Conservation (phyloP, 2,329 filamentous ascomycete genomes). For the Aspergillus neotritici region DNA sequence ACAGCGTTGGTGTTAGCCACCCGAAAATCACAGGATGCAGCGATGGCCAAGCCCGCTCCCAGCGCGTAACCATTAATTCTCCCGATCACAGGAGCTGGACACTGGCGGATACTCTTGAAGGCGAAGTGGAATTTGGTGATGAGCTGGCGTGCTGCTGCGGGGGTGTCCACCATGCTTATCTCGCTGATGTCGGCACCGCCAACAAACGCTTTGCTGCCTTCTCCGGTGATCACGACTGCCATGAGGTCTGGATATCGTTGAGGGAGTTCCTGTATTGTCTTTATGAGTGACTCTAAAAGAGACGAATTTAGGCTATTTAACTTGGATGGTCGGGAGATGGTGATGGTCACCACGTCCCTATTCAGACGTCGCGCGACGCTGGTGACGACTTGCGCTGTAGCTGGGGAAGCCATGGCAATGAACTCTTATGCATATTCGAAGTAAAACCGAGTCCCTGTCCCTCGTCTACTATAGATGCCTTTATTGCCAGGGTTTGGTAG, state of each 20-base stretch:
- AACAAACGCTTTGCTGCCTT: slow-evolving; percentile 83
- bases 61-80: slow-evolving; percentile 34
- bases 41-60: slow-evolving; percentile 34
- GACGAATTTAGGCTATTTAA: slow-evolving; percentile 23
- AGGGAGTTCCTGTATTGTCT: slow-evolving; percentile 11
- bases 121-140: slow-evolving; percentile 30
- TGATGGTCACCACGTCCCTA: slow-evolving; percentile 20
- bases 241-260: slow-evolving; percentile 13
- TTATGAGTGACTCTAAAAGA: slow-evolving; percentile 16
- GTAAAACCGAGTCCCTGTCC: too few species aligned
- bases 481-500: too few species aligned
- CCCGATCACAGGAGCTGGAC: slow-evolving; percentile 36
- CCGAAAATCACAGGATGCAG: slow-evolving; percentile 34
- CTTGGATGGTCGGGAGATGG: slow-evolving; percentile 22
- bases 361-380: slow-evolving; percentile 9
- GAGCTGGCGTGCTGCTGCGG: slow-evolving; percentile 28
- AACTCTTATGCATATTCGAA: too few species aligned
- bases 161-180: slow-evolving; percentile 20
- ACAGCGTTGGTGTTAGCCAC: slow-evolving; percentile 27
- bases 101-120: slow-evolving; percentile 29
- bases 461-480: too few species aligned
- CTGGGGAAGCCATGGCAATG: background rate
- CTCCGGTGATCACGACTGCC: slow-evolving; percentile 49
- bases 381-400: slow-evolving; percentile 8
- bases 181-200: slow-evolving; percentile 85